Evolutionary conservation across 2,329 filamentous ascomycete genomes (phyloP), one percentile per base, ranked within the genome.

Genomic region (Colletotrichum caudatum): DNA sequence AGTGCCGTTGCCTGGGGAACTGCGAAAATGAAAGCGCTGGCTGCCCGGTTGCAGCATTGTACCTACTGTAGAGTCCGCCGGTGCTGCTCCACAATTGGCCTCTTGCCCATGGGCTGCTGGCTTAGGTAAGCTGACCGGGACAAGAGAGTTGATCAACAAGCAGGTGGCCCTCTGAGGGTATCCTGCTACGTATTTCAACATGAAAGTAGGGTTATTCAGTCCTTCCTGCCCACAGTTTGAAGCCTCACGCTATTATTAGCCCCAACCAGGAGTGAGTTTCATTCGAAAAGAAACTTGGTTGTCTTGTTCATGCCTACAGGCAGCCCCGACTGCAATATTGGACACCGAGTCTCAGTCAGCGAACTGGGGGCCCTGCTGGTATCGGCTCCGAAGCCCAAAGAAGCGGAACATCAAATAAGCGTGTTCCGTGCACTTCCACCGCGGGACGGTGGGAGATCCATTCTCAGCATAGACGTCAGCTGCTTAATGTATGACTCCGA

Each of bases 361-460:
- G 16, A 41, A 53, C 54, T 56, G 67, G 64, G 64, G 50, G 16
- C 48, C 37, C 64, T 64, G 54, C 44, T 57, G 39, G 62, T 39
- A 54, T 64, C 65, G 59, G 65, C 64, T 20, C 65, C 69, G 69
- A 71, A 54, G 46, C 23, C 46, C 20, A 56, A 41, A 41, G 39
- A 64, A 71, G 59, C 69, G 69, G 69, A 71, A 71, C 60, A 71
- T 71, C 69, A 64, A 71, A 71, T 64, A 37, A 69, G 69, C 69
- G 69, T 53, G 46, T 26, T 69, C 69, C 69, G 69, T 51, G 53
- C 46, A 29, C 53, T 69, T 64, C 65, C 59, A 51, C 58, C 16
- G 33, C 46, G 33, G 67, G 44, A 57, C 46, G 14, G 26, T 23
- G 35, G 23, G 46, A 50, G 69, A 65, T 51, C 69, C 51, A 63